Evolutionary conservation across 2,329 filamentous ascomycete species (phyloP), one percentile per base, ranked within the genome.

Genomic region (Grosmannia serpens): DNA sequence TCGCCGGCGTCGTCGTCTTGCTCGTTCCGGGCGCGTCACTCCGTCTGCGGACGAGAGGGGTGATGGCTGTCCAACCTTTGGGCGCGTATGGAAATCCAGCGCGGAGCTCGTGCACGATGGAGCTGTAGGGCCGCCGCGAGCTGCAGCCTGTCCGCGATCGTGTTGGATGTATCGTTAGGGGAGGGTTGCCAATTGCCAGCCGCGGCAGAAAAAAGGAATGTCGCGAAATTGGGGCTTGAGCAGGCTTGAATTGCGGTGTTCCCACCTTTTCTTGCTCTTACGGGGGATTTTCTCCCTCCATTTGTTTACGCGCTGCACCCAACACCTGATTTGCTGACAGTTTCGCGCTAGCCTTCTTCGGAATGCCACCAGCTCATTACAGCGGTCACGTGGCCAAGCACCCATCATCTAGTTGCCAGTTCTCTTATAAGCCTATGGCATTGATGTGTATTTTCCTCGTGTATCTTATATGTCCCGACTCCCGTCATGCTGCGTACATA

Each of bases 251-350:
- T 56, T 53, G 47, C 38, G 38, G 11, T 54, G 56, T 53, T 57
- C 55, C 24, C 55, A 50, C 52, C 55, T 38, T 55, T 55, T 54
- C 35, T 51, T 58, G 24, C 29, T 8, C 31, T 24, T 29, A 11
- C 22, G 41, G 55, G 46, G 46, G 29, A 35, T 57, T 56, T 61
- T 56, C 62, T 56, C 59, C 58, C 50, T 58, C 59, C 53, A 61
- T 62, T 62, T 65, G 63, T 65, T 65, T 65, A 65, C 63, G 61
- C 61, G 59, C 60, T 59, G 57, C 24, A 54, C 47, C 47, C 11
- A 24, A n/a, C 55, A 57, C 55, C 58, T 63, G 59, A 63, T 63
- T 63, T 62, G 61, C 54, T 55, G 33, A 47, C n/a, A 6, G 50
- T 24, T 8, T 31, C 5, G 35, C 59, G 60, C 66, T 67, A 67